Evolutionary conservation across 306 rosid species (phyloP), one percentile per base, ranked within the genome.

Genomic region (Bauhinia variegata): DNA sequence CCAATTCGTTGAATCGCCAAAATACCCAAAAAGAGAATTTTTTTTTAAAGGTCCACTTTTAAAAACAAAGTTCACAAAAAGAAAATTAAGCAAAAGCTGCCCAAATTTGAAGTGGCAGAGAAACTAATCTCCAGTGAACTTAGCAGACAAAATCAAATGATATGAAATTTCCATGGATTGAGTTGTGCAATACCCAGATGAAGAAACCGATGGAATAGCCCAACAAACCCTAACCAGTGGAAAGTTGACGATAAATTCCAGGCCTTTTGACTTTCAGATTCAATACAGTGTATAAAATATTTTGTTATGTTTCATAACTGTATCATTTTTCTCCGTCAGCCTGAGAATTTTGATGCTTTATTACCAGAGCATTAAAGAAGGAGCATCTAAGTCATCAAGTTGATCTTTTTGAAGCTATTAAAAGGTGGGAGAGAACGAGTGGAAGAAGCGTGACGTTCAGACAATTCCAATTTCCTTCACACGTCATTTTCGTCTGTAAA

Each of bases 401-500:
- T 63, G 75, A 72, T 75, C 46, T 58, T 65, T 80, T 55, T 60
- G 66, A 53, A 33, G 65, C 28, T 23, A 23, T 23, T 23, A 23
- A 23, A 23, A 23, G 28, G 28, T 23, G 28, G 28, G 28, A 2
- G 28, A 23, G 28, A 23, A 2, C 28, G 51, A 50, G 80, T 65
- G 64, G 83, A 78, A 66, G 88, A 78, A 74, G 87, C 89, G 89
- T 90, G 88, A 83, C 87, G 87, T 68, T 75, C 74, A 76, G 85
- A 77, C 81, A 87, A 78, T 83, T 74, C 88, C 95, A 78, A 79
- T 75, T 84, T 78, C 65, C 49, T 57, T 65, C 84, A 74, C 11
- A 31, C 52, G 92, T 78, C 88, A 43, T 73, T 84, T 76, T 89
- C 85, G 61, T 82, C 78, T 71, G 71, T n/a, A 70, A 80, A 70